Conservation (phyloP, 148 eudicot species). For the Mesembryanthemum crystallinum region DNA sequence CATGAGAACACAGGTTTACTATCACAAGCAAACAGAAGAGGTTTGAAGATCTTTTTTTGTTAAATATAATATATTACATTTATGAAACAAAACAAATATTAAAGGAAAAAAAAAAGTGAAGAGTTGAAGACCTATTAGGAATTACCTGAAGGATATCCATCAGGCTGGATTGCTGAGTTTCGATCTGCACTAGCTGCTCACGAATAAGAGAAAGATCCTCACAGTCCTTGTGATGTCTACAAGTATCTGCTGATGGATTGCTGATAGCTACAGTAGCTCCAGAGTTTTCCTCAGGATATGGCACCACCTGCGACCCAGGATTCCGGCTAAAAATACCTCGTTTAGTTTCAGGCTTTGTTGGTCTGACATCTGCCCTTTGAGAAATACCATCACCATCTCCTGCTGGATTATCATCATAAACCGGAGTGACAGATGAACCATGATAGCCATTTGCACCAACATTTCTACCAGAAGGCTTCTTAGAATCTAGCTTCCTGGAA, state of each 20-base stretch:
- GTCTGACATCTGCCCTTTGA: conserved; percentile 26
- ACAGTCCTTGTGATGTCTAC: conserved; percentile 54
- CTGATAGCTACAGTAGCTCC: conserved; percentile 40
- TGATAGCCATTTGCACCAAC: conserved; percentile 31
- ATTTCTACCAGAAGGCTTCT: conserved; percentile 45
- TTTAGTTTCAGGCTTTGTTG: conserved; percentile 36
- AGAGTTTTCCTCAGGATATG: conserved; percentile 43
- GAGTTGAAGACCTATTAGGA: neutral
- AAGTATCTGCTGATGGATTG: conserved; percentile 36
- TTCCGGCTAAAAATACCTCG: conserved; percentile 46
- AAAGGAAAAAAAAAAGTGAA: neutral
- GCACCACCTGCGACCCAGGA: conserved; percentile 40
- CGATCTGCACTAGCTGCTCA: conserved; percentile 82
- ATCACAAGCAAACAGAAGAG: neutral
- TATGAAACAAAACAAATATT: neutral
- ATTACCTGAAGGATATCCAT: conserved; percentile 84
- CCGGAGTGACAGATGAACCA: conserved; percentile 32
- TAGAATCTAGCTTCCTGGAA: conserved; percentile 57
- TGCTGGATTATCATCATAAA: conserved; percentile 26
- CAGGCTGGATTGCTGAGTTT: conserved; percentile 77
- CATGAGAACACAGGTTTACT: conserved; percentile 9
- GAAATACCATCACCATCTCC: conserved; percentile 25
- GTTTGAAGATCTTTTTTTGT: neutral
- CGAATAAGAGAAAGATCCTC: conserved; percentile 78
- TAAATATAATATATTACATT: too few relatives aligned